A percentile compares a stretch with the other conserved stretches of the same genome.
Evolutionary conservation across 371 early-diverging fungal species (phyloP).

Genomic region (Apophysomyces ossiformis): DNA sequence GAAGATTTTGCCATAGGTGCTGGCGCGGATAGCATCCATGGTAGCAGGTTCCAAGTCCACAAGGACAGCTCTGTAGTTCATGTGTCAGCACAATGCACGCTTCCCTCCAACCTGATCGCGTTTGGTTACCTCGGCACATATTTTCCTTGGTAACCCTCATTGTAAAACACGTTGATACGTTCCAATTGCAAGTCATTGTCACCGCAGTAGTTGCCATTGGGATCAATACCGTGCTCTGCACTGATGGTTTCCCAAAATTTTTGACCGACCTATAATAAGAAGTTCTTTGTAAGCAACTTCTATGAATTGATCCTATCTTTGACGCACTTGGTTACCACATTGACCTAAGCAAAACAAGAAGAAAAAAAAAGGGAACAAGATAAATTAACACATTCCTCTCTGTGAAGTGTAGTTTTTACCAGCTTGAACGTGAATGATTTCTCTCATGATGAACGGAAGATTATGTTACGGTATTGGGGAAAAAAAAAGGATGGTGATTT

Average conservation of each 20-base stretch:
- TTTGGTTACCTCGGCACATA: constrained; percentile 67
- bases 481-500: constrained; percentile 4
- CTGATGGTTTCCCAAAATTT: constrained; percentile 97
- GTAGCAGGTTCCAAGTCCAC: constrained; percentile 99
- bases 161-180: constrained; percentile 97
- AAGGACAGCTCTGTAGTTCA: constrained; percentile 81
- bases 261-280: constrained; percentile 68
- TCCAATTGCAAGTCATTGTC: constrained; percentile 91
- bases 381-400: not conserved
- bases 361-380: not conserved
- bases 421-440: constrained; percentile 99
- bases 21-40: constrained; percentile 91
- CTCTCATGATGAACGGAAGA: constrained; percentile 82
- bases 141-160: constrained; percentile 81
- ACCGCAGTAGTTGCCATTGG: constrained; percentile 79
- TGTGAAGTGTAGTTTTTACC: constrained; percentile 46
- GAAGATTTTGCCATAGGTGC: constrained; percentile 77
- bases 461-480: not conserved
- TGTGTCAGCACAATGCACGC: not conserved
- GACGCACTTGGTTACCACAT: constrained; percentile 83
- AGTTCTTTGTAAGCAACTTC: not conserved
- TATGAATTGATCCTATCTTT: not conserved
- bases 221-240: constrained; percentile 91
- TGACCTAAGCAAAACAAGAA: constrained; percentile 62
- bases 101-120: not conserved